Base-by-base conservation (phyloP, 2,329 filamentous ascomycete genomes). In the Phaeosphaeria sp. region DNA sequence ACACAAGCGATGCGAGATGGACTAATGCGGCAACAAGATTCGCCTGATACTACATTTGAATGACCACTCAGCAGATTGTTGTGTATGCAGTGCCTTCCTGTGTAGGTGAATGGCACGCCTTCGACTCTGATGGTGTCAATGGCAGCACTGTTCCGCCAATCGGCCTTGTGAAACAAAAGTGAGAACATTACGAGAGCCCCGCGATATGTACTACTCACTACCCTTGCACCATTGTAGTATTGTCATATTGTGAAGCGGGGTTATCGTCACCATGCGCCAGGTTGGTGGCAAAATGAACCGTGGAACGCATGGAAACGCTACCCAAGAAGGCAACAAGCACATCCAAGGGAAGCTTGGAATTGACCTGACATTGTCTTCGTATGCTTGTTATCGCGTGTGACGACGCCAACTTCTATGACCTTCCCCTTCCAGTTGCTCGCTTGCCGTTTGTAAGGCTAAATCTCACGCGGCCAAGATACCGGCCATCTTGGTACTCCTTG, bases 381-480 rank as follows among this genome's bases (percentile, higher is more conserved):
- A 21, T 41, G 39, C 50, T 52, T 52, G 50, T 52, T 52, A 33
- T 44, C 50, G 23, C 21, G 23, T 20, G 39, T 44, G 20, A 52
- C 44, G 50, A 52, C 44, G 50, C 44, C 50, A 52, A 41, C 22
- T 30, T 52, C 21, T 13, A n/a, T 18, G 20, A 49, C 50, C 50
- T 52, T 23, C 50, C 23, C 23, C 21, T 27, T 52, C 15, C 13
- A 30, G 36, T 23, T 18, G 13, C 18, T 18, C 36, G 9, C 15
- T 20, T 27, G 17, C 39, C 20, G 1, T 52, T 41, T 13, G 20
- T 30, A 27, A 23, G 46, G 23, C 46, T 47, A 18, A 47, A 25
- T 13, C 13, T 25, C 7, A 22, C 11, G 10, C n/a, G 22, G 25
- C 25, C 33, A 36, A 33, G 47, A 39, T 47, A 18, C 25, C 47